These are phyloP conservation scores for Hypoxylon fragiforme DNA, from an alignment of 495 filamentous ascomycete genomes.

Conservation along the genomic window DNA sequence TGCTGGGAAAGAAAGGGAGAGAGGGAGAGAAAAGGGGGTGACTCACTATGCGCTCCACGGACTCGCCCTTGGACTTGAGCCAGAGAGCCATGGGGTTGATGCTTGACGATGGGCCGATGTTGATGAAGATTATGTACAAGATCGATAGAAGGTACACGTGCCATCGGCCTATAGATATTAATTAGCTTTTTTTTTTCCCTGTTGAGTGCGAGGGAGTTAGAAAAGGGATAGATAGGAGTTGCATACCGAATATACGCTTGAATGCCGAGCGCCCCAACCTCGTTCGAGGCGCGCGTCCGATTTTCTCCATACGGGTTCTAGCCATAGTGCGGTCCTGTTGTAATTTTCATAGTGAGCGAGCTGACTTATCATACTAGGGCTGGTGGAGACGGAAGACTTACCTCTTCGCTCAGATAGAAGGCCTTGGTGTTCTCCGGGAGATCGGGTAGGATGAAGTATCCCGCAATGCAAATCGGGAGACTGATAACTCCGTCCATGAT, in stretches of 20 bases:
- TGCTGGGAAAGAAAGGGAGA: too few relatives aligned
- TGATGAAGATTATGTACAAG: slow-evolving; percentile 45
- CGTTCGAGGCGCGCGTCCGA: slow-evolving; percentile 49
- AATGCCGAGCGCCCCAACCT: slow-evolving; percentile 53
- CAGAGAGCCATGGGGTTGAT: slow-evolving; percentile 44
- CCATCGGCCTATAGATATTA: slow-evolving; percentile 41
- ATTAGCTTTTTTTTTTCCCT: too few relatives aligned
- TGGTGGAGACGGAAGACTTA: slow-evolving; percentile 15
- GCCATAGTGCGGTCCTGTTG: slow-evolving; percentile 50
- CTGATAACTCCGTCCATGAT: slow-evolving; percentile 53
- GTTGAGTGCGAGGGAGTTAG: background rate
- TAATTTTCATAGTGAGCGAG: background rate
- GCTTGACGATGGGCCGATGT: slow-evolving; percentile 29
- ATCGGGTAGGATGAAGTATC: slow-evolving; percentile 49
- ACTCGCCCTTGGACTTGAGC: slow-evolving; percentile 49
- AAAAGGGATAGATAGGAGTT: slow-evolving; percentile 13
- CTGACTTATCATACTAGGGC: background rate
- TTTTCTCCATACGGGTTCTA: slow-evolving; percentile 51
- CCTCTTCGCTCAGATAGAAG: slow-evolving; percentile 46
- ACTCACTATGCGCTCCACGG: slow-evolving; percentile 41
- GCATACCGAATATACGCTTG: slow-evolving; percentile 56
- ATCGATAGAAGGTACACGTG: slow-evolving; percentile 53
- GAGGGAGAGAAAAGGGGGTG: background rate
- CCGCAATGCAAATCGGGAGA: slow-evolving; percentile 49
- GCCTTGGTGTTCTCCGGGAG: slow-evolving; percentile 46